These are phyloP conservation scores for Pascua guehoae DNA, from an alignment of 1,284 basidiomycete species.

Conservation along the genomic window DNA sequence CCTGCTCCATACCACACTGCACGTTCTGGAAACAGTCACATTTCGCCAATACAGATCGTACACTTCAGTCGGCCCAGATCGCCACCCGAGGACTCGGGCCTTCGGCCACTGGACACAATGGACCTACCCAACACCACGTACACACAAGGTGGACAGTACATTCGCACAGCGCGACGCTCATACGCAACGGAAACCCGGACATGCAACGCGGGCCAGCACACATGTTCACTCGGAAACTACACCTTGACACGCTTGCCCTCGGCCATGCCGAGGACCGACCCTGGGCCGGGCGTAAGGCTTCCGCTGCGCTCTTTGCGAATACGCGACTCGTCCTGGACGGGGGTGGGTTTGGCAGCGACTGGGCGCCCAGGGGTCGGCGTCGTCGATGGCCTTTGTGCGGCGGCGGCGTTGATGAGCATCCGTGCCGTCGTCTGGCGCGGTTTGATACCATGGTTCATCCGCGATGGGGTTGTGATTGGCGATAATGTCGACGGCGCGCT, in stretches of 20 bases:
- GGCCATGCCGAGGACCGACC: slow-evolving; percentile 12
- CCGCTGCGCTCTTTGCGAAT: slow-evolving; percentile 34
- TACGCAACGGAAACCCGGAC: too few species aligned
- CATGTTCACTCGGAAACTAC: slow-evolving; percentile 4
- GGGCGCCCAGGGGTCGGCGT: slow-evolving; percentile 2
- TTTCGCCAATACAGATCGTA: too few species aligned
- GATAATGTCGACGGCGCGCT: slow-evolving; percentile 21
- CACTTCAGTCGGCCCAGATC: too few species aligned
- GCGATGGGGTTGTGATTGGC: slow-evolving; percentile 18
- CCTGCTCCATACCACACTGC: too few species aligned
- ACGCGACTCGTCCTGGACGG: slow-evolving; percentile 2
- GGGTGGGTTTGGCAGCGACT: too few species aligned
- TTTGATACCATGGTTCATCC: slow-evolving; percentile 41
- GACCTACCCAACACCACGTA: too few species aligned
- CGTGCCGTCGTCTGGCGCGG: slow-evolving; percentile 40
- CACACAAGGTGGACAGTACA: too few species aligned
- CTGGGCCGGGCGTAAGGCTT: slow-evolving; percentile 31
- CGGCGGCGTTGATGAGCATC: slow-evolving; percentile 31
- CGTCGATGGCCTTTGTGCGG: not conserved
- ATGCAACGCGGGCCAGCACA: too few species aligned
- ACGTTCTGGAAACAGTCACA: too few species aligned
- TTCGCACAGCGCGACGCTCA: too few species aligned
- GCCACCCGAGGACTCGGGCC: too few species aligned
- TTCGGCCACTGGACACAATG: too few species aligned
- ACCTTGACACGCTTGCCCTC: slow-evolving; percentile 37